Evolutionary conservation across 2,329 filamentous ascomycete genomes (phyloP).

Genomic region (Nigrospora osmanthi): DNA sequence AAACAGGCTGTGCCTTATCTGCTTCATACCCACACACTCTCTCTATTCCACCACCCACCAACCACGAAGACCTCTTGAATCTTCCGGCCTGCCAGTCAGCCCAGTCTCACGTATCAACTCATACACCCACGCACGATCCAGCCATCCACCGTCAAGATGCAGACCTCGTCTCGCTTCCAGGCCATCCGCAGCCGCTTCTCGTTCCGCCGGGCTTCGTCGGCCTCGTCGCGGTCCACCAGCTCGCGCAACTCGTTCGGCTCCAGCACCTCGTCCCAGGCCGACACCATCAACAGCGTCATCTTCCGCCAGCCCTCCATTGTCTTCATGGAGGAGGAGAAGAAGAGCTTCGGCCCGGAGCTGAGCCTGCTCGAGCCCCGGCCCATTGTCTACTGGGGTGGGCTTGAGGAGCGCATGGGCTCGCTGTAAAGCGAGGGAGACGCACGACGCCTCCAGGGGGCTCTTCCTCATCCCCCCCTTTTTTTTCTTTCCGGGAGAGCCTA

Average conservation of each 20-base stretch:
- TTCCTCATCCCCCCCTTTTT: background rate
- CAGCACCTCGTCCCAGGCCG: conserved; percentile 31
- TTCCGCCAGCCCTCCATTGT: conserved; percentile 48
- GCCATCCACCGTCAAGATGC: conserved; percentile 26
- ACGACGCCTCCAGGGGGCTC: background rate
- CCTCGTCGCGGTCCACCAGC: conserved; percentile 33
- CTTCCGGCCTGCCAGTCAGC: background rate
- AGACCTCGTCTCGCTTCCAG: conserved; percentile 39
- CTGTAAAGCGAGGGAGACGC: conserved; percentile 15
- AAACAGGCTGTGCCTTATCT: conserved; percentile 24
- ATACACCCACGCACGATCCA: background rate
- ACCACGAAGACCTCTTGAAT: background rate
- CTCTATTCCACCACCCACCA: background rate
- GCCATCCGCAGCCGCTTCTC: conserved; percentile 43
- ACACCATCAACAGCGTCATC: conserved; percentile 52
- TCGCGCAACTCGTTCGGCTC: conserved; percentile 34
- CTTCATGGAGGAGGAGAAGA: conserved; percentile 50
- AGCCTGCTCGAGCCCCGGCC: conserved; percentile 54
- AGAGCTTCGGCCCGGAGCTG: conserved; percentile 43
- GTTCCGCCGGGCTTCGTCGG: conserved; percentile 42
- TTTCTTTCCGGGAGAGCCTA: background rate
- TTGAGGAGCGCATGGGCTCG: conserved; percentile 51
- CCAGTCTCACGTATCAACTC: background rate
- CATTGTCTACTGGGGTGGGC: conserved; percentile 54
- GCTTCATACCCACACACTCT: conserved; percentile 1